A percentile compares a stretch with the other conserved stretches of the same genome.
Evolutionary conservation across 495 filamentous ascomycete species (phyloP).

Genomic region (Emericellopsis terricola): DNA sequence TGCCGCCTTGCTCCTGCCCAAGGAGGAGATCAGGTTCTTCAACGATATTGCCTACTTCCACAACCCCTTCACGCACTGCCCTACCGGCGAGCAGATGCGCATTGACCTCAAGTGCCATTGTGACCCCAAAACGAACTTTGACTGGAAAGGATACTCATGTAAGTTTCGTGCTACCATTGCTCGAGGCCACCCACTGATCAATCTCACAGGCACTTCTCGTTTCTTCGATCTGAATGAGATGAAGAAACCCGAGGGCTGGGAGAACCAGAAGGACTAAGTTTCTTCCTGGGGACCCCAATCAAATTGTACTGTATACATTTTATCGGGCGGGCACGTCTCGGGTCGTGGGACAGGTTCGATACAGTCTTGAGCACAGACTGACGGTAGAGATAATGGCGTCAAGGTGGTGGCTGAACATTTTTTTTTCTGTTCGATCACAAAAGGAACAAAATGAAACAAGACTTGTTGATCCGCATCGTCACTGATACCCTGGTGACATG

Average conservation of each 20-base stretch:
- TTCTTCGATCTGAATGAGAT: slow-evolving; percentile 70
- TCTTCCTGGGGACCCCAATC: background rate
- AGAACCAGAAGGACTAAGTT: slow-evolving; percentile 42
- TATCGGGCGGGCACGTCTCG: too few relatives aligned
- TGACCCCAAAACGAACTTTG: slow-evolving; percentile 92
- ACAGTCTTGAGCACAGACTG: too few relatives aligned
- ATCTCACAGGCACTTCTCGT: slow-evolving; percentile 44
- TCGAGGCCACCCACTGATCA: slow-evolving; percentile 3
- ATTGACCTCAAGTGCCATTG: slow-evolving; percentile 78
- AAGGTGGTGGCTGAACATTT: too few relatives aligned
- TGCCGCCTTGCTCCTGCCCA: slow-evolving; percentile 65
- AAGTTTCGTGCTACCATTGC: slow-evolving; percentile 16
- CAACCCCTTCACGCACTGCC: slow-evolving; percentile 97
- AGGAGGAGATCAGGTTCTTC: slow-evolving; percentile 94
- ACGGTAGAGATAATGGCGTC: too few relatives aligned
- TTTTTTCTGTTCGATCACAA: too few relatives aligned
- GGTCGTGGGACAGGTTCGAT: too few relatives aligned
- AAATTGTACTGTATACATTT: too few relatives aligned
- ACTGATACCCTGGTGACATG: too few relatives aligned
- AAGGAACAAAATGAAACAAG: too few relatives aligned
- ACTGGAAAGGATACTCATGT: slow-evolving; percentile 97
- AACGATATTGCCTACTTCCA: slow-evolving; percentile 98
- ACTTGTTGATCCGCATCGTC: too few relatives aligned
- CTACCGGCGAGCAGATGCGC: slow-evolving; percentile 64
- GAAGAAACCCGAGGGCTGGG: slow-evolving; percentile 65